Percentiles rank a stretch among this genome's conserved stretches.
Conservation (phyloP, 1,139 yeast species). For the Hyphopichia fennica region DNA sequence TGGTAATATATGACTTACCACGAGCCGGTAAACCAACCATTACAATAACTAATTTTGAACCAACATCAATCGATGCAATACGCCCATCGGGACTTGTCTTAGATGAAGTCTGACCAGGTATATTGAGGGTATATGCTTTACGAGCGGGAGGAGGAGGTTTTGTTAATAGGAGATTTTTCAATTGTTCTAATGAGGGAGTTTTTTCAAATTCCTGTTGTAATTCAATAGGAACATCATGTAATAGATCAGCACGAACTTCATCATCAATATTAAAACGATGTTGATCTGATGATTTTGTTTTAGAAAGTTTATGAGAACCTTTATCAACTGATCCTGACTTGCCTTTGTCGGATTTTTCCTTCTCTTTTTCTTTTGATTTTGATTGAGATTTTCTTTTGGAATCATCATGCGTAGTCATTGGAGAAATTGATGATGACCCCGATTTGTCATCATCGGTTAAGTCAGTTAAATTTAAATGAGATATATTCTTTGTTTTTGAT, state of each 20-base stretch:
- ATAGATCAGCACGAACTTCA: constrained; percentile 19
- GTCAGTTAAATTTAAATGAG: constrained; percentile 43
- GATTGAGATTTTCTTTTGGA: constrained; percentile 5
- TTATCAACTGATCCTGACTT: too few relatives aligned
- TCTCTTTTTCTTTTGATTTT: neutral
- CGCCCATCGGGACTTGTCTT: constrained; percentile 82
- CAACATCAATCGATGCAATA: constrained; percentile 69
- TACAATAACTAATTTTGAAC: constrained; percentile 84
- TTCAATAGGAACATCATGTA: constrained; percentile 37
- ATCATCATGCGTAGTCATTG: constrained; percentile 11
- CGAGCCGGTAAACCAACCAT: constrained; percentile 95
- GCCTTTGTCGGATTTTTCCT: neutral
- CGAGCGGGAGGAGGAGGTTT: constrained; percentile 43
- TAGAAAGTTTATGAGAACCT: neutral
- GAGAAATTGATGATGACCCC: constrained; percentile 12
- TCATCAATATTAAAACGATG: constrained; percentile 5
- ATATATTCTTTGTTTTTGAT: constrained; percentile 25
- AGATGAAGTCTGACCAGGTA: constrained; percentile 89
- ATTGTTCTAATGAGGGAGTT: constrained; percentile 43
- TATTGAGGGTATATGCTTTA: constrained; percentile 78
- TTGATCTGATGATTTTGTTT: neutral
- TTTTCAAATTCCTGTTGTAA: constrained; percentile 38
- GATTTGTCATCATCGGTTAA: constrained; percentile 15
- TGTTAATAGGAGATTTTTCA: constrained; percentile 37
- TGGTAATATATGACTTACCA: constrained; percentile 90